Conservation (phyloP, 768 basidiomycete species). For the Ramaria sp. region DNA sequence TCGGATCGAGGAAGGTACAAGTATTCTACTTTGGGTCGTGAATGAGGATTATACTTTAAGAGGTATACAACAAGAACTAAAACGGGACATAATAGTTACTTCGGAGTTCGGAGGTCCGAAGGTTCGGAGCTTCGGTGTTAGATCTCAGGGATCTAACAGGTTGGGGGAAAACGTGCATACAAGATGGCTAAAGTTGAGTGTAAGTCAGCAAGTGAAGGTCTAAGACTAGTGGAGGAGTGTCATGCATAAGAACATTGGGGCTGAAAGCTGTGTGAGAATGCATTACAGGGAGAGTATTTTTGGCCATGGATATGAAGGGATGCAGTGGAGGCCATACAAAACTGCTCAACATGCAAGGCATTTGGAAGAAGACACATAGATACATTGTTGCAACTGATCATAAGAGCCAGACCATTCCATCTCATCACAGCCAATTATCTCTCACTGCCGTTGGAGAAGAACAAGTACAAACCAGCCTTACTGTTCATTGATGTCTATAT, state of each 20-base stretch:
- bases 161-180: slow-evolving; percentile 1
- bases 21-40: too few species aligned
- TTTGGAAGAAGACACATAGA: slow-evolving; percentile 24
- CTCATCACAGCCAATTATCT: slow-evolving; percentile 28
- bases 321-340: slow-evolving; percentile 10
- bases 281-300: background rate
- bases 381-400: slow-evolving; percentile 27
- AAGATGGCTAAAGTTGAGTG: background rate
- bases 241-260: slow-evolving; percentile 8
- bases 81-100: too few species aligned
- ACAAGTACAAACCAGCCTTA: slow-evolving; percentile 19
- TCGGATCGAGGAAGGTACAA: too few species aligned
- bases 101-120: too few species aligned
- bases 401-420: slow-evolving; percentile 26
- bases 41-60: too few species aligned
- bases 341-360: slow-evolving; percentile 21
- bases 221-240: background rate
- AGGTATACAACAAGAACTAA: too few species aligned
- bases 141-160: too few species aligned
- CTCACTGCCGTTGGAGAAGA: slow-evolving; percentile 23
- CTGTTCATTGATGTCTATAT: slow-evolving; percentile 21
- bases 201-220: slow-evolving; percentile 1
- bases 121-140: too few species aligned
- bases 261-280: background rate
- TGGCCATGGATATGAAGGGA: slow-evolving; percentile 8